A percentile compares a stretch with the other conserved stretches of the same genome.
Evolutionary conservation across 176 grass and related monocot genomes (phyloP).

Genomic region (Carex kokanica): DNA sequence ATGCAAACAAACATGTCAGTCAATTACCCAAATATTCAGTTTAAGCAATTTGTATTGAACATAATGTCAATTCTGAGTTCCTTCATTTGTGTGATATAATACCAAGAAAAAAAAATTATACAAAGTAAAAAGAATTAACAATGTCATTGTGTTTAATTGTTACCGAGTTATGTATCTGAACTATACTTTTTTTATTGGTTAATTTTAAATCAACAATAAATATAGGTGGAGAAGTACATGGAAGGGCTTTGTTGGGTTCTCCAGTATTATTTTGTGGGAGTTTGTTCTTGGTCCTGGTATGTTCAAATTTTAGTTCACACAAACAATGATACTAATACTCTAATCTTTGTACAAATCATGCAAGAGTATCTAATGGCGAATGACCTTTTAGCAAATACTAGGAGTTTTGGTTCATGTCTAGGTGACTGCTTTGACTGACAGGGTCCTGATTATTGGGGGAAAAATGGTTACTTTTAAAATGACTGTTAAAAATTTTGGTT

Average conservation of each 20-base stretch:
- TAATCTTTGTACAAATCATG: not conserved
- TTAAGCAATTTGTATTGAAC: not conserved
- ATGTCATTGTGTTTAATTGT: not conserved
- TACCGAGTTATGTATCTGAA: not conserved
- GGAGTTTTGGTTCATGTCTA: not conserved
- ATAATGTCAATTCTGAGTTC: not conserved
- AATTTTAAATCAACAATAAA: not conserved
- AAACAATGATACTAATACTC: not conserved
- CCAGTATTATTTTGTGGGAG: slow-evolving; percentile 43
- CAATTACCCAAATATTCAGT: not conserved
- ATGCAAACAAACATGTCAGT: not conserved
- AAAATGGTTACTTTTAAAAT: not conserved
- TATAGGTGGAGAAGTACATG: slow-evolving; percentile 52
- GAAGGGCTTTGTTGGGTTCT: slow-evolving; percentile 62
- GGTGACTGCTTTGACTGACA: too few relatives aligned
- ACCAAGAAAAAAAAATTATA: not conserved
- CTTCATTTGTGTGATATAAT: not conserved
- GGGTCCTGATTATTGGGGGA: too few relatives aligned
- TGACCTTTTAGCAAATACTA: not conserved
- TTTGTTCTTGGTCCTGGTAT: slow-evolving; percentile 66
- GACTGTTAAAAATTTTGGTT: not conserved
- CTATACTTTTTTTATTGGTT: not conserved
- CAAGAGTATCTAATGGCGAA: not conserved
- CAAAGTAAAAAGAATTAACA: slow-evolving; percentile 23
- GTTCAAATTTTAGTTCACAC: not conserved